phyloP scores from a whole-genome alignment of 129 eudicot species.

The Lactuca sativa region DNA sequence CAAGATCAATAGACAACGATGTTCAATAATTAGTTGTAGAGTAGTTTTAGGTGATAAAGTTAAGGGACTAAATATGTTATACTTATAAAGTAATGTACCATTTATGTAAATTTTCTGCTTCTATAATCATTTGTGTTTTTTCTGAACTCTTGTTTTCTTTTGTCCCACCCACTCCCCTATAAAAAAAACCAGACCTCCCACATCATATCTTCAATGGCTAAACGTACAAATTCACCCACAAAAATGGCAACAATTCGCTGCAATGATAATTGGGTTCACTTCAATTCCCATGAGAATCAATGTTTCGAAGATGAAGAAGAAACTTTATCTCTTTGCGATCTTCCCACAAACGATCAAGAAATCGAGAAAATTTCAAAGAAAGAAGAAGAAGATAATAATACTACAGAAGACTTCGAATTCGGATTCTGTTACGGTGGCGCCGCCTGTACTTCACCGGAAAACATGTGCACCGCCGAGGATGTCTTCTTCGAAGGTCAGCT shows the following conservation, averaged over 20 bases:
- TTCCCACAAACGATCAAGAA: constrained; percentile 47
- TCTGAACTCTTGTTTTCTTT: constrained; percentile 24
- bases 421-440: constrained; percentile 36
- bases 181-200: constrained; percentile 21
- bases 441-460: constrained; percentile 36
- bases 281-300: constrained; percentile 30
- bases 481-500: constrained; percentile 82
- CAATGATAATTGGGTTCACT: constrained; percentile 30
- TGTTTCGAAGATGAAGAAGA: constrained; percentile 54
- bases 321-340: constrained; percentile 69
- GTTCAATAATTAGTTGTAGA: background rate
- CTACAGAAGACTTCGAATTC: constrained; percentile 65
- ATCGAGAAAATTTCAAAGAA: constrained; percentile 8
- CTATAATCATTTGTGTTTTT: constrained; percentile 33
- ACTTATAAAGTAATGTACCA: background rate
- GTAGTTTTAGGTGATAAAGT: background rate
- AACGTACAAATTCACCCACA: background rate
- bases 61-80: background rate
- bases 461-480: constrained; percentile 88
- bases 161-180: constrained; percentile 31
- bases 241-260: constrained; percentile 40
- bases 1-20: background rate
- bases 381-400: constrained; percentile 21
- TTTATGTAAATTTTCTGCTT: background rate
- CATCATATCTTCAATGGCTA: constrained; percentile 6